Conservation (phyloP, 192 early-diverging fungal genomes). For the Lobosporangium transversale region DNA sequence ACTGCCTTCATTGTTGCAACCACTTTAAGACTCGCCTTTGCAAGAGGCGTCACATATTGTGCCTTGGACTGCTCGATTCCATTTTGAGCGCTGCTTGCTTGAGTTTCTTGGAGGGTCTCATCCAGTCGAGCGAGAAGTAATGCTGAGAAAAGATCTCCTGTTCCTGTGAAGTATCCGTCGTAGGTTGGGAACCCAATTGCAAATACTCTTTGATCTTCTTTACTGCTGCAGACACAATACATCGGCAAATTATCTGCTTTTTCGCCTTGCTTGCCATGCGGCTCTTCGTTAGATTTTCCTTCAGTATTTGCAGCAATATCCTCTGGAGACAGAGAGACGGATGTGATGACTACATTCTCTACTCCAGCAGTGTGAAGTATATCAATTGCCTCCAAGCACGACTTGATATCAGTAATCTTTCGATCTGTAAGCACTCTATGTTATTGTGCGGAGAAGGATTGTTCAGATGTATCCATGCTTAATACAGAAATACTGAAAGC, state of each 20-base stretch:
- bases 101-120: conserved; percentile 31
- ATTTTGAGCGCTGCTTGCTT: neutral
- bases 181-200: conserved; percentile 80
- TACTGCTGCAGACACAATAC: conserved; percentile 38
- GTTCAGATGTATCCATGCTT: neutral
- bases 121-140: conserved; percentile 73
- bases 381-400: conserved; percentile 66
- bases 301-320: conserved; percentile 24
- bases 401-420: conserved; percentile 58
- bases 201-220: conserved; percentile 55
- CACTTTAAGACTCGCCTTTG: conserved; percentile 71
- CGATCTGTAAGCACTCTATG: conserved; percentile 64
- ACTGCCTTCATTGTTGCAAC: conserved; percentile 78
- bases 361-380: conserved; percentile 74
- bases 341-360: conserved; percentile 81
- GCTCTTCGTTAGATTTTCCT: neutral
- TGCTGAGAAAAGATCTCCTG: conserved; percentile 90
- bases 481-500: neutral
- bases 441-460: too few species aligned
- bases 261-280: neutral
- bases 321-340: conserved; percentile 56
- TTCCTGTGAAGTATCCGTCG: conserved; percentile 86
- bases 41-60: conserved; percentile 30
- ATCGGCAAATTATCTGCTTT: neutral
- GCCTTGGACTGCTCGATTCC: neutral